Percentiles rank a stretch among this genome's conserved stretches.
phyloP scores from a whole-genome alignment of 2,329 filamentous ascomycete species.

The Monilinia polystroma region DNA sequence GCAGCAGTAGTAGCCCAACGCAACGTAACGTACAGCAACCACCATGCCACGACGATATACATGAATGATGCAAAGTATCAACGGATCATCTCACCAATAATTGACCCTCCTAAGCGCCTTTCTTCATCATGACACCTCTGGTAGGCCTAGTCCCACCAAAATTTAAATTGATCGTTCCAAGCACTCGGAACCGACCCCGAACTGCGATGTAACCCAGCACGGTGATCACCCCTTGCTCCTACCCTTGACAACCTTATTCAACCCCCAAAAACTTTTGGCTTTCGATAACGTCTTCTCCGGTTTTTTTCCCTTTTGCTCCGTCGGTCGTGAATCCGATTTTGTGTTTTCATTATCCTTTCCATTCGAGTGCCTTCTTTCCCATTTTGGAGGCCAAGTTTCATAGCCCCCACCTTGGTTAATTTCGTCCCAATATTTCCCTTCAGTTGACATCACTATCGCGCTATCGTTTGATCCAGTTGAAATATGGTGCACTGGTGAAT shows the following conservation, averaged over 20 bases:
- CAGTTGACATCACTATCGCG: constrained; percentile 21
- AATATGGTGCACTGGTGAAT: constrained; percentile 13
- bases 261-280: constrained; percentile 22
- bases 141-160: background rate
- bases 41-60: background rate
- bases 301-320: constrained; percentile 19
- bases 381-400: constrained; percentile 5
- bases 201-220: constrained; percentile 11
- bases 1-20: background rate
- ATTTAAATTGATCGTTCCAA: constrained; percentile 12
- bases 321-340: constrained; percentile 8
- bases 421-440: constrained; percentile 11
- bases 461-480: constrained; percentile 22
- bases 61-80: background rate
- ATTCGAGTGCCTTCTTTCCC: background rate
- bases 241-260: constrained; percentile 18
- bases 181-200: constrained; percentile 19
- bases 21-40: background rate
- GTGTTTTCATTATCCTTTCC: background rate
- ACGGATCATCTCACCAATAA: constrained; percentile 6
- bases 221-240: constrained; percentile 8
- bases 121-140: background rate
- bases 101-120: background rate
- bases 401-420: background rate
- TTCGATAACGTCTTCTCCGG: constrained; percentile 21